phyloP scores from a whole-genome alignment of 2,329 filamentous ascomycete genomes.

The Trichophyton simii region DNA sequence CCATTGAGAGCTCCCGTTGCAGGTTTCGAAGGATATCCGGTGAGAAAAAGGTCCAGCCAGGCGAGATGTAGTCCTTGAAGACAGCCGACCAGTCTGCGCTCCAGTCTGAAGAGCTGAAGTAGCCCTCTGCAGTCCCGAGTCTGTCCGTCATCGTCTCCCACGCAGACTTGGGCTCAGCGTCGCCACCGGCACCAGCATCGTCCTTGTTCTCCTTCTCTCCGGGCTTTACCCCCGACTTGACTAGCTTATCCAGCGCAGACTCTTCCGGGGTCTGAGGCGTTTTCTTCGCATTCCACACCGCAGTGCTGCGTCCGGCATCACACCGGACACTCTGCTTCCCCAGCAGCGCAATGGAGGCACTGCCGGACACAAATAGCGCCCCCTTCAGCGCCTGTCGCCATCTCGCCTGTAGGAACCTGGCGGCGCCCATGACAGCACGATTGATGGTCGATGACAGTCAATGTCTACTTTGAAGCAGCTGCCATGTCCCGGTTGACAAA shows the following conservation, averaged over 20 bases:
- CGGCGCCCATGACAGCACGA: slow-evolving; percentile 24
- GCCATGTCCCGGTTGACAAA: neutral
- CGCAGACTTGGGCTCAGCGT: slow-evolving; percentile 18
- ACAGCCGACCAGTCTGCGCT: slow-evolving; percentile 36
- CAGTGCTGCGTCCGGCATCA: slow-evolving; percentile 12
- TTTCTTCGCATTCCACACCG: slow-evolving; percentile 7
- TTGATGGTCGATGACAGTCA: slow-evolving; percentile 14
- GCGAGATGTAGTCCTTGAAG: slow-evolving; percentile 60
- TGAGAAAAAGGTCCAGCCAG: slow-evolving; percentile 66
- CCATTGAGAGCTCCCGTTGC: slow-evolving; percentile 75
- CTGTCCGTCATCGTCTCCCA: slow-evolving; percentile 42
- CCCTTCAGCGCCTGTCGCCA: slow-evolving; percentile 27
- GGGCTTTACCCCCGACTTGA: neutral
- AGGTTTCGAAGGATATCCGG: slow-evolving; percentile 70
- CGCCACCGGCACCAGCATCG: neutral
- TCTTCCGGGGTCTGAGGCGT: neutral
- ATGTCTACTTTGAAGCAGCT: neutral
- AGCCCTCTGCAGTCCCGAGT: slow-evolving; percentile 29
- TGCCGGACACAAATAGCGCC: slow-evolving; percentile 19
- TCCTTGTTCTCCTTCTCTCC: neutral
- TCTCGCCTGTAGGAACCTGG: slow-evolving; percentile 22
- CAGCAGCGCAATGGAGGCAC: slow-evolving; percentile 17
- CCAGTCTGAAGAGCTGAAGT: slow-evolving; percentile 32
- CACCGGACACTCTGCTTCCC: slow-evolving; percentile 7
- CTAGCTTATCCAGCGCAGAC: neutral